Percentiles rank a stretch among this genome's conserved stretches.
phyloP scores from a whole-genome alignment of 768 basidiomycete genomes.

The Phylloporus arenicola region DNA sequence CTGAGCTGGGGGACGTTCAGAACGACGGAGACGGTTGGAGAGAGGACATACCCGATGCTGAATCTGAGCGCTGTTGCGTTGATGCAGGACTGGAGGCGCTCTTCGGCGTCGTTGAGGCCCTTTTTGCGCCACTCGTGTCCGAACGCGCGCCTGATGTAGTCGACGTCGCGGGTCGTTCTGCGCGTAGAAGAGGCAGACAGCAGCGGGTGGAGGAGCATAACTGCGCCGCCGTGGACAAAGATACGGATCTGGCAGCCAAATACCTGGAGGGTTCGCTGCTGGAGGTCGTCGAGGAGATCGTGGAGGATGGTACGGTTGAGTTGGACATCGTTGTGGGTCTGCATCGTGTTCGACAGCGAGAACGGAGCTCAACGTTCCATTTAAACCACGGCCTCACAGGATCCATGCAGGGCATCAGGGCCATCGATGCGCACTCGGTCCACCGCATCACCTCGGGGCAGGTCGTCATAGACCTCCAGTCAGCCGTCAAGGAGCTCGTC shows the following conservation, averaged over 20 bases:
- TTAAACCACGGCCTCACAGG: too few species aligned
- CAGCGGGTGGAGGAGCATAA: constrained; percentile 61
- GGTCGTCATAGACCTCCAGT: constrained; percentile 89
- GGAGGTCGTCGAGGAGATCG: constrained; percentile 47
- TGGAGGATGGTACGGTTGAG: constrained; percentile 34
- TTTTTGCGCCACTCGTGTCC: constrained; percentile 45
- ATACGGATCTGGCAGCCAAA: constrained; percentile 53
- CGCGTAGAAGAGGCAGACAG: constrained; percentile 38
- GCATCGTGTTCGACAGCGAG: constrained; percentile 11
- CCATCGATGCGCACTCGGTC: constrained; percentile 73
- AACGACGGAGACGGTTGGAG: not conserved
- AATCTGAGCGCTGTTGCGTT: constrained; percentile 46
- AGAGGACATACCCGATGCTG: constrained; percentile 35
- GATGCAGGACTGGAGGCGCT: constrained; percentile 54
- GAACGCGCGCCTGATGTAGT: constrained; percentile 61
- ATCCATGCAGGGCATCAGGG: constrained; percentile 31
- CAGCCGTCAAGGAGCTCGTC: constrained; percentile 91
- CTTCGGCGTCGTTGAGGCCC: constrained; percentile 48
- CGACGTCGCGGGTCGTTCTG: constrained; percentile 59
- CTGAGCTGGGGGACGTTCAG: constrained; percentile 25
- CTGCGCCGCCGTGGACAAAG: constrained; percentile 70
- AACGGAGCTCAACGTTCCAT: not conserved
- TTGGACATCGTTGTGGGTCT: constrained; percentile 32
- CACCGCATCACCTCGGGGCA: constrained; percentile 93
- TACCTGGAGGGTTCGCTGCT: constrained; percentile 37